These are phyloP conservation scores for Oryza meridionalis DNA, from an alignment of 176 grass and related monocot species.

Conservation along the genomic window DNA sequence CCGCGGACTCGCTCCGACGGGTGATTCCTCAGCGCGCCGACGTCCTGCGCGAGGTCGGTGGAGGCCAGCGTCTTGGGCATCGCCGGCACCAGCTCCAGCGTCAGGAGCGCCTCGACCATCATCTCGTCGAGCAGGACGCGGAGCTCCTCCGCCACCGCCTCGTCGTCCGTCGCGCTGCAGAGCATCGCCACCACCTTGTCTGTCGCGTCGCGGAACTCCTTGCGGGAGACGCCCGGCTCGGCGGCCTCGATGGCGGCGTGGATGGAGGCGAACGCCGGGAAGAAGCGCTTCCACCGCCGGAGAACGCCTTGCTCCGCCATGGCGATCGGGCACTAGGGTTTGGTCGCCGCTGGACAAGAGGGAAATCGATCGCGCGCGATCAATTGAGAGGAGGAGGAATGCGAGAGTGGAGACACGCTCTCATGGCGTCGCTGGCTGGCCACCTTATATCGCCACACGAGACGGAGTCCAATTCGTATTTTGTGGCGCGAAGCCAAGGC, in stretches of 20 bases:
- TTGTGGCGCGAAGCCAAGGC: too few species aligned
- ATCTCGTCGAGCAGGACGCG: conserved; percentile 18
- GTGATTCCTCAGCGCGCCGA: conserved; percentile 23
- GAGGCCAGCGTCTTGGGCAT: background rate
- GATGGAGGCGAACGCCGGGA: conserved; percentile 5
- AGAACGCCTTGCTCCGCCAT: conserved; percentile 13
- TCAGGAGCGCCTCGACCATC: conserved; percentile 30
- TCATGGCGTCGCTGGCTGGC: too few species aligned
- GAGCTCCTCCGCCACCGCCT: background rate
- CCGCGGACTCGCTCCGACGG: background rate
- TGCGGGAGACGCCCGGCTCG: background rate
- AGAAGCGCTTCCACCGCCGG: conserved; percentile 31
- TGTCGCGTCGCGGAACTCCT: background rate
- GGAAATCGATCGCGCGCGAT: too few species aligned
- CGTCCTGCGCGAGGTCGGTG: background rate
- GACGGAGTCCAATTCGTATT: too few species aligned
- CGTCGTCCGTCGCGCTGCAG: background rate
- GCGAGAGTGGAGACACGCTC: too few species aligned
- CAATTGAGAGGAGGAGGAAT: too few species aligned
- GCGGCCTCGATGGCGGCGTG: conserved; percentile 1
- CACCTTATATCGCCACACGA: too few species aligned
- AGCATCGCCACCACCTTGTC: background rate
- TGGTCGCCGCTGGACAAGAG: too few species aligned
- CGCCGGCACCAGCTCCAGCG: background rate
- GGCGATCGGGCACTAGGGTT: background rate